Percentiles rank a stretch among this genome's conserved stretches.
These are phyloP conservation scores for Diplotaxis tenuifolia DNA, from an alignment of 345 rosid genomes.

Conservation along the genomic window DNA sequence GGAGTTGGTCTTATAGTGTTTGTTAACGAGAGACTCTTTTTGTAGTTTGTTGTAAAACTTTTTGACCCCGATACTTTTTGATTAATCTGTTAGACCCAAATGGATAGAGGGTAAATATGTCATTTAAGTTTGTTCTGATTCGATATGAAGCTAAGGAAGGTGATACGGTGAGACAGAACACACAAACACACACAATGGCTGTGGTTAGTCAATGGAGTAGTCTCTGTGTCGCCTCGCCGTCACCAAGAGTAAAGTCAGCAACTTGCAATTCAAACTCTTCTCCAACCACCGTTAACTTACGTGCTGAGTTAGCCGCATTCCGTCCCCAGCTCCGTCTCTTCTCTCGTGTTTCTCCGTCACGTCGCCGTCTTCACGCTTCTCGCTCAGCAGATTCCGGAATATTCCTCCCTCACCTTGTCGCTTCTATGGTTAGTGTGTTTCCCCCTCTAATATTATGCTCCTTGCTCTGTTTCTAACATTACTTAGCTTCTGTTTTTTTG, in stretches of 20 bases:
- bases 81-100: not conserved
- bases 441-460: not conserved
- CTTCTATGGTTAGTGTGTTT: conserved; percentile 56
- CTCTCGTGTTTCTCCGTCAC: conserved; percentile 39
- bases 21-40: not conserved
- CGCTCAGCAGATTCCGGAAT: conserved; percentile 48
- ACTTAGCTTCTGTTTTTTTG: not conserved
- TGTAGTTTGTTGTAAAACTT: not conserved
- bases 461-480: not conserved
- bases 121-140: not conserved
- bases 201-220: conserved; percentile 30
- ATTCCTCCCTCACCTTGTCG: conserved; percentile 85
- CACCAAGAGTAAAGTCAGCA: not conserved
- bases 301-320: conserved; percentile 46
- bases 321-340: conserved; percentile 52
- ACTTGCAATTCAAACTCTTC: conserved; percentile 19
- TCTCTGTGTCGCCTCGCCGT: conserved; percentile 21
- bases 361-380: conserved; percentile 39
- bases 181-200: conserved; percentile 12
- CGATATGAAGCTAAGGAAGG: not conserved
- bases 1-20: no score
- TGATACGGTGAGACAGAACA: not conserved
- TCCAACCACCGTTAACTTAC: conserved; percentile 31
- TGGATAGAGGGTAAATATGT: conserved; percentile 7
- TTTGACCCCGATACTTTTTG: not conserved